Conservation (phyloP, 2,329 filamentous ascomycete genomes). For the Zelopaecilomyces penicillatus region DNA sequence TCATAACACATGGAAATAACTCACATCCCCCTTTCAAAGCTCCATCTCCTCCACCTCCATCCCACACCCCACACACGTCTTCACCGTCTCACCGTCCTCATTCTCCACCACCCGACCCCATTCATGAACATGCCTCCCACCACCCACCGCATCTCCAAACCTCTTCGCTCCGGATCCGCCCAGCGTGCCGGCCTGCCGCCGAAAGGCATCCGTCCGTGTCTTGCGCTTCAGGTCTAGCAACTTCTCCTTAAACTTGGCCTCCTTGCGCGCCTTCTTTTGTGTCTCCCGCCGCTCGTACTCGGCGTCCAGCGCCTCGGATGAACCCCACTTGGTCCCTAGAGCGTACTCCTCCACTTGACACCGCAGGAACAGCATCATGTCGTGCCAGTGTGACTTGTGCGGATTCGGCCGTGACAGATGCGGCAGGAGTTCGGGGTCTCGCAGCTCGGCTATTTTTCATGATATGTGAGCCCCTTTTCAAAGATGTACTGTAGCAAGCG, state of each 20-base stretch:
- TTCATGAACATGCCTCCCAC: slow-evolving; percentile 76
- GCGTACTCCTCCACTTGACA: slow-evolving; percentile 94
- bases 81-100: slow-evolving; percentile 66
- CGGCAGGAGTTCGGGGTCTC: slow-evolving; percentile 76
- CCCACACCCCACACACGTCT: slow-evolving; percentile 68
- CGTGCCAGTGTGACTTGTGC: slow-evolving; percentile 92
- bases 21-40: slow-evolving; percentile 33
- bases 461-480: background rate
- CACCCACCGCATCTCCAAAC: slow-evolving; percentile 71
- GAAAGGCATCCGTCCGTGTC: slow-evolving; percentile 83
- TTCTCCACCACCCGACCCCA: slow-evolving; percentile 67
- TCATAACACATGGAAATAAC: too few species aligned
- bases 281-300: slow-evolving; percentile 75
- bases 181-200: slow-evolving; percentile 56
- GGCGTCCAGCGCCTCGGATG: slow-evolving; percentile 71
- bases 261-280: slow-evolving; percentile 78
- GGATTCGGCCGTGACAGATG: slow-evolving; percentile 87
- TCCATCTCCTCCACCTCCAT: slow-evolving; percentile 74
- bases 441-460: slow-evolving; percentile 66
- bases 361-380: slow-evolving; percentile 96
- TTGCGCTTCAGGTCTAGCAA: slow-evolving; percentile 85
- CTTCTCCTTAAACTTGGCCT: slow-evolving; percentile 86
- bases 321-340: slow-evolving; percentile 85
- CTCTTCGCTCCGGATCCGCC: slow-evolving; percentile 43
- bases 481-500: background rate